Evolutionary conservation across 2,329 filamentous ascomycete genomes (phyloP).

Genomic region (Phialophora chinensis): DNA sequence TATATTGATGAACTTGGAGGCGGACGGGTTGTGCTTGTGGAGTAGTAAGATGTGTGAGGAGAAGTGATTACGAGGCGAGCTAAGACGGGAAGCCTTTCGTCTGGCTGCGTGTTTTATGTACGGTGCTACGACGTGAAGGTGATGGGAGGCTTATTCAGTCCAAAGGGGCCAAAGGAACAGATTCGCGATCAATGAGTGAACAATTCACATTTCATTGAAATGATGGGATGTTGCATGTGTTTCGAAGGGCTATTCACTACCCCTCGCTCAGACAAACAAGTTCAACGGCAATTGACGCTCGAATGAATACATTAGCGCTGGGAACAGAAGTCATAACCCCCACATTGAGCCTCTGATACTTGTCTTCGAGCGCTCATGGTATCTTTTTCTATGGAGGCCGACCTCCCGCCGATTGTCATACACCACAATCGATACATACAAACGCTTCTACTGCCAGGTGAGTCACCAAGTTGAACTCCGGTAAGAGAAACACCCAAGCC

Average conservation of each 20-base stretch:
- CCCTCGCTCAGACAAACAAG: background rate
- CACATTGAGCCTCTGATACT: background rate
- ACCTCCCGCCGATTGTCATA: conserved; percentile 7
- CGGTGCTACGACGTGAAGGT: background rate
- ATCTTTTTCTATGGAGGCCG: background rate
- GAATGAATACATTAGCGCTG: background rate
- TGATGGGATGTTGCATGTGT: background rate
- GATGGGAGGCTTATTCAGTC: background rate
- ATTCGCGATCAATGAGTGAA: background rate
- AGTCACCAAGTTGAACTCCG: conserved; percentile 20
- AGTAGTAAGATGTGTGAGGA: conserved; percentile 20
- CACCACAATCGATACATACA: conserved; percentile 1
- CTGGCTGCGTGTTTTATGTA: background rate
- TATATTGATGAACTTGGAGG: conserved; percentile 39
- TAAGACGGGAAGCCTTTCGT: background rate
- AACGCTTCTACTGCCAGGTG: conserved; percentile 9
- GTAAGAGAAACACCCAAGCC: conserved; percentile 24
- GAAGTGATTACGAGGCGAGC: background rate
- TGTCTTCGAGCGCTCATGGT: background rate
- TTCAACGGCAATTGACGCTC: background rate
- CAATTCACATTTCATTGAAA: background rate
- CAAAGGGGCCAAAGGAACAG: background rate
- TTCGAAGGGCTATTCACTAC: background rate
- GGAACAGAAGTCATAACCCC: background rate
- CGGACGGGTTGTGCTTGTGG: conserved; percentile 31